Conservation (phyloP, 345 rosid species). For the Aegle marmelos region DNA sequence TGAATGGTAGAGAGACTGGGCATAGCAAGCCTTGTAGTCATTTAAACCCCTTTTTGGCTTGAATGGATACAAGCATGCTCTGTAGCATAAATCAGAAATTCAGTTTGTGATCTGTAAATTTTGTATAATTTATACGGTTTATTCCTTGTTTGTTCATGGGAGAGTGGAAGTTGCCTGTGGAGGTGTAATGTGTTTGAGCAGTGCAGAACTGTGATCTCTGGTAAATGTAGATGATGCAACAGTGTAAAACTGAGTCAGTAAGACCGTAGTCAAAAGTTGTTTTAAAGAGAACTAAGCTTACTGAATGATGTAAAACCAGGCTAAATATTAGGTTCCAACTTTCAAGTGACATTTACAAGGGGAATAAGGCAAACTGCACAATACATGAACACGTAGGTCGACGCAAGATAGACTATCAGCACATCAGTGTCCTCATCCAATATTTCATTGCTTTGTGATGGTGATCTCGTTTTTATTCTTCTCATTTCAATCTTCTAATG, state of each 20-base stretch:
- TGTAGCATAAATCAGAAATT: neutral
- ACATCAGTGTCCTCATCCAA: neutral
- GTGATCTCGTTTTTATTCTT: neutral
- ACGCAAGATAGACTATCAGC: neutral
- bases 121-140: neutral
- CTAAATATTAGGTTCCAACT: neutral
- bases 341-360: neutral
- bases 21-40: slow-evolving; percentile 7
- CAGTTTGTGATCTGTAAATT: neutral
- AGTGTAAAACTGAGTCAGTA: neutral
- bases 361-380: neutral
- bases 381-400: too few species aligned
- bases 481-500: neutral
- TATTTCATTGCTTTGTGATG: neutral
- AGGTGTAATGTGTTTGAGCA: neutral
- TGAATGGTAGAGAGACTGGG: neutral
- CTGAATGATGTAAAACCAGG: neutral
- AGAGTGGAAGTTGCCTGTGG: neutral
- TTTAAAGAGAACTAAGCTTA: neutral
- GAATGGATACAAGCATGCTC: neutral
- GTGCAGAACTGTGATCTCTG: neutral
- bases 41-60: slow-evolving; percentile 11
- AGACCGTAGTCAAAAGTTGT: neutral
- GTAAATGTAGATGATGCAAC: neutral
- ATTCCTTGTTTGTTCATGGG: neutral